These are phyloP conservation scores for Athelia sp. DNA, from an alignment of 1,284 basidiomycete species.

Conservation along the genomic window DNA sequence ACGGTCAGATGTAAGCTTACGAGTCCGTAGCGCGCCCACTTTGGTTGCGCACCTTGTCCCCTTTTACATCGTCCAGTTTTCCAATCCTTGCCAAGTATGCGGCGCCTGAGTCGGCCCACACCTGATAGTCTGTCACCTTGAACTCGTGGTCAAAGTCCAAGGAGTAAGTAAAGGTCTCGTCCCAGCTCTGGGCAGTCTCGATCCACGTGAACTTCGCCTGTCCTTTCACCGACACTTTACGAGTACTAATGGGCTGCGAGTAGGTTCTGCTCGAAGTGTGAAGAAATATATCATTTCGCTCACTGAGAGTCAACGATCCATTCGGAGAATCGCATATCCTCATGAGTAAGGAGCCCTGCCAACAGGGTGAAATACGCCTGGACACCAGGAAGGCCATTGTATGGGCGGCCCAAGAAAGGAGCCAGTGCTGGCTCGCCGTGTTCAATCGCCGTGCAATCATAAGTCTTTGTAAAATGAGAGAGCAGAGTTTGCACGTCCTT, in stretches of 20 bases:
- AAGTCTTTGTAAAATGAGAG: conserved; percentile 44
- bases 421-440: conserved; percentile 52
- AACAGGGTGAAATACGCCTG: conserved; percentile 47
- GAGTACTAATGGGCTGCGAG: conserved; percentile 36
- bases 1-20: background rate
- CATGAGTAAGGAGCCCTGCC: conserved; percentile 34
- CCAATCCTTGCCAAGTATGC: conserved; percentile 56
- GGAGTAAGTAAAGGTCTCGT: conserved; percentile 58
- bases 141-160: conserved; percentile 54
- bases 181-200: conserved; percentile 47
- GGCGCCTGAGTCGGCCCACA: conserved; percentile 66
- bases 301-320: conserved; percentile 31
- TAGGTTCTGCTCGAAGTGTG: conserved; percentile 37
- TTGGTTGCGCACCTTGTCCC: background rate
- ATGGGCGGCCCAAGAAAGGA: conserved; percentile 53
- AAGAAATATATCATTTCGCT: background rate
- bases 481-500: conserved; percentile 38
- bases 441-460: conserved; percentile 43
- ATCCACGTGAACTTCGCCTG: conserved; percentile 53
- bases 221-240: conserved; percentile 51
- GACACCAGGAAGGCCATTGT: conserved; percentile 39
- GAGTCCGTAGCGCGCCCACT: background rate
- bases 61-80: conserved; percentile 23
- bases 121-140: conserved; percentile 54
- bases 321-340: conserved; percentile 36